Evolutionary conservation across 2,329 filamentous ascomycete species (phyloP).

Genomic region (Talaromyces rugulosus): DNA sequence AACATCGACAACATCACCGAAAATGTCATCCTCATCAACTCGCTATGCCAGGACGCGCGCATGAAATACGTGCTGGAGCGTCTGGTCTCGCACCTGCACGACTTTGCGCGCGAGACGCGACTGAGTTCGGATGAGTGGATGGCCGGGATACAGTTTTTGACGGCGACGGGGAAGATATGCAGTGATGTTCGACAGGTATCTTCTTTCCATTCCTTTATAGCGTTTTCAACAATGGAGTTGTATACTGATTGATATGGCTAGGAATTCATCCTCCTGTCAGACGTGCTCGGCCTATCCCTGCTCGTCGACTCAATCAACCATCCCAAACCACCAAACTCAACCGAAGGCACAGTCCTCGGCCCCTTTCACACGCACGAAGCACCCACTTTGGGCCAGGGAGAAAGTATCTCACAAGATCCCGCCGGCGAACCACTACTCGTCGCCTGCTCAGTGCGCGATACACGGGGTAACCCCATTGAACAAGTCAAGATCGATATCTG

Average conservation of each 20-base stretch:
- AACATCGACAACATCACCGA: slow-evolving; percentile 78
- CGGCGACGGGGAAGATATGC: slow-evolving; percentile 67
- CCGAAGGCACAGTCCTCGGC: slow-evolving; percentile 75
- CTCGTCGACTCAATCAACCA: slow-evolving; percentile 81
- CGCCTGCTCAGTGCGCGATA: slow-evolving; percentile 68
- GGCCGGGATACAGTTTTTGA: slow-evolving; percentile 67
- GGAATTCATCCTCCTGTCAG: slow-evolving; percentile 28
- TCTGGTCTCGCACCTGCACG: slow-evolving; percentile 72
- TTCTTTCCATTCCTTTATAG: not conserved
- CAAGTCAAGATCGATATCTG: slow-evolving; percentile 75
- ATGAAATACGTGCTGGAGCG: slow-evolving; percentile 69
- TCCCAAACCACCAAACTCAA: slow-evolving; percentile 66
- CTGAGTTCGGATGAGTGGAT: slow-evolving; percentile 77
- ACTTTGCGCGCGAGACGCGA: slow-evolving; percentile 75
- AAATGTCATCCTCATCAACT: slow-evolving; percentile 72
- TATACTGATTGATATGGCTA: slow-evolving; percentile 50
- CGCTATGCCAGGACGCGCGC: slow-evolving; percentile 60
- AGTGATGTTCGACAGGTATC: slow-evolving; percentile 65
- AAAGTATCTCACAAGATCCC: slow-evolving; percentile 40
- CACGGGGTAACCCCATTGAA: slow-evolving; percentile 56
- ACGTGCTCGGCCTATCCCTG: slow-evolving; percentile 73
- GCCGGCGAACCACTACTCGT: slow-evolving; percentile 67
- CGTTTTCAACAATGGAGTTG: no score
- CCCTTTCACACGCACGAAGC: slow-evolving; percentile 38
- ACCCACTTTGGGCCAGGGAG: slow-evolving; percentile 5